A percentile compares a stretch with the other conserved stretches of the same genome.
These are phyloP conservation scores for Phialophora expanda DNA, from an alignment of 2,329 filamentous ascomycete genomes.

Conservation along the genomic window DNA sequence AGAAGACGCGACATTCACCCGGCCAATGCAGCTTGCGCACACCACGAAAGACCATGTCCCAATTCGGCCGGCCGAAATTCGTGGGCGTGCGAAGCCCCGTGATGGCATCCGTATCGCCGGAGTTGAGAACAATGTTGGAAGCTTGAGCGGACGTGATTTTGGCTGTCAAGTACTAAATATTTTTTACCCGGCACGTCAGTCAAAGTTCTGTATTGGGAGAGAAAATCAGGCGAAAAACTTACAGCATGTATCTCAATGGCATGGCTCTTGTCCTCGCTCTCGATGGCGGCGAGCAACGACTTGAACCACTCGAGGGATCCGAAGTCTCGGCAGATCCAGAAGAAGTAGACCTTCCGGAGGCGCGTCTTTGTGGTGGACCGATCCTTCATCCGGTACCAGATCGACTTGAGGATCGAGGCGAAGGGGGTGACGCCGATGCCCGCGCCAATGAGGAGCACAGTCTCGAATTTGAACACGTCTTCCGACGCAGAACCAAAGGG, in stretches of 20 bases:
- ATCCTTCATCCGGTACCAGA: conserved; percentile 81
- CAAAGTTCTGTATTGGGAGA: background rate
- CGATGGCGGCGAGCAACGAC: conserved; percentile 80
- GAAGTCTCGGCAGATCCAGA: conserved; percentile 90
- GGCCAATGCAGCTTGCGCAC: conserved; percentile 78
- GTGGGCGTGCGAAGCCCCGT: conserved; percentile 81
- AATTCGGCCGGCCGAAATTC: conserved; percentile 85
- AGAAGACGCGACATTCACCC: conserved; percentile 78
- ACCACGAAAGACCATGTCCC: conserved; percentile 86
- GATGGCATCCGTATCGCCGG: conserved; percentile 79
- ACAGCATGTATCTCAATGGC: conserved; percentile 84
- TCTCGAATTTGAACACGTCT: conserved; percentile 72
- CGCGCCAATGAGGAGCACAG: conserved; percentile 57
- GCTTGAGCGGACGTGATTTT: conserved; percentile 85
- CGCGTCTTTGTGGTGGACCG: conserved; percentile 76
- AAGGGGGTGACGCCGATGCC: conserved; percentile 60
- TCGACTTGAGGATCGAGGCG: conserved; percentile 70
- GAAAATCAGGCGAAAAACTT: conserved; percentile 37
- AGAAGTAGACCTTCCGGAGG: conserved; percentile 86
- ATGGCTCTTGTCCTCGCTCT: conserved; percentile 81
- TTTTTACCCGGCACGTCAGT: background rate
- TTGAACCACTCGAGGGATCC: conserved; percentile 90
- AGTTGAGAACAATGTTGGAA: conserved; percentile 89
- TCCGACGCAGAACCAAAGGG: conserved; percentile 86
- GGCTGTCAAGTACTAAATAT: conserved; percentile 72